These are phyloP conservation scores for Yarrowia sp. DNA, from an alignment of 805 yeast species.

Conservation along the genomic window DNA sequence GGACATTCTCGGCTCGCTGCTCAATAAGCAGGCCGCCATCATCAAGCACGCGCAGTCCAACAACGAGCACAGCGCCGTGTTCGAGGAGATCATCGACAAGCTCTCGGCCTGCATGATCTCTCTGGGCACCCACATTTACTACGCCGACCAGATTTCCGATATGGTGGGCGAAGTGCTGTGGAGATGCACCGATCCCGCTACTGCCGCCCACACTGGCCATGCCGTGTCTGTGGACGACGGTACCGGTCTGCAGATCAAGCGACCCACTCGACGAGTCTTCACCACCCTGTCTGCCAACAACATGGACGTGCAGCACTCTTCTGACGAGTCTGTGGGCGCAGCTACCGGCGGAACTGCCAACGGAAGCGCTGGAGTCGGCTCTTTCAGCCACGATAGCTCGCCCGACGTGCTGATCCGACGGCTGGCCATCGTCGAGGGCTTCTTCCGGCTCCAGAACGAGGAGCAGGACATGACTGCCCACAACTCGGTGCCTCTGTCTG, in stretches of 20 bases:
- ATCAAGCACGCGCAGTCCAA: conserved; percentile 41
- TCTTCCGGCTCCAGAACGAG: conserved; percentile 40
- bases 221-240: conserved; percentile 34
- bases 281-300: conserved; percentile 4
- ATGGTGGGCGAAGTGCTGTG: conserved; percentile 69
- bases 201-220: conserved; percentile 26
- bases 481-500: conserved; percentile 41
- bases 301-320: conserved; percentile 9
- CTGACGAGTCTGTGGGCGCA: conserved; percentile 35
- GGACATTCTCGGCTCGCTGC: conserved; percentile 66
- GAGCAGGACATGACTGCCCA: conserved; percentile 32
- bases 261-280: conserved; percentile 36
- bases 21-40: conserved; percentile 47
- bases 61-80: conserved; percentile 33
- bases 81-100: conserved; percentile 51
- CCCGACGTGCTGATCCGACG: conserved; percentile 26
- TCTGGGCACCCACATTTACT: conserved; percentile 78
- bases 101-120: conserved; percentile 69
- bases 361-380: conserved; percentile 3
- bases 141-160: conserved; percentile 85
- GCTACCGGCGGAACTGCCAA: conserved; percentile 22
- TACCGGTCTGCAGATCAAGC: conserved; percentile 38
- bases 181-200: conserved; percentile 43
- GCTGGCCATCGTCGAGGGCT: conserved; percentile 41
- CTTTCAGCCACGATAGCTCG: conserved; percentile 9